Evolutionary conservation across 768 basidiomycete species (phyloP).

Genomic region (Psilocybe cyanescens): DNA sequence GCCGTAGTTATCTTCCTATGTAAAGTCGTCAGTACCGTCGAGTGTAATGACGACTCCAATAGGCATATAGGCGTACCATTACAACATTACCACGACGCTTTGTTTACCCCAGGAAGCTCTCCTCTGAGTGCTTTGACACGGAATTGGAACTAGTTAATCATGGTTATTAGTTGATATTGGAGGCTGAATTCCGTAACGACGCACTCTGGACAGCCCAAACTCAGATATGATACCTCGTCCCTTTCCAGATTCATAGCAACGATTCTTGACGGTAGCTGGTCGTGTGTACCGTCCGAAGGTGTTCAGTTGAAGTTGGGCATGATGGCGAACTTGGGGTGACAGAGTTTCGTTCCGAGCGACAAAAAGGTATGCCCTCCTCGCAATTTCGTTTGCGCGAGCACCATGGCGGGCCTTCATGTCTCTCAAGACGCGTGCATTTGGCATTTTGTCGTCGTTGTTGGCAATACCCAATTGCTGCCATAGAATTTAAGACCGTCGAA

Average conservation of each 20-base stretch:
- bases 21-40: not conserved
- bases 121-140: constrained; percentile 81
- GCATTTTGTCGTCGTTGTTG: constrained; percentile 31
- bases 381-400: constrained; percentile 76
- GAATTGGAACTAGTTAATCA: constrained; percentile 76
- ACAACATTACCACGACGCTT: constrained; percentile 85
- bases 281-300: constrained; percentile 82
- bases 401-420: constrained; percentile 79
- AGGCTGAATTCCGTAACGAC: constrained; percentile 13
- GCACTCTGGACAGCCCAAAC: constrained; percentile 84
- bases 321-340: constrained; percentile 88
- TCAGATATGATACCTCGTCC: constrained; percentile 90
- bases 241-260: constrained; percentile 84
- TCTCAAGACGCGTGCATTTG: constrained; percentile 60
- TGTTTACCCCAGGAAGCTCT: constrained; percentile 85
- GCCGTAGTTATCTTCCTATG: not conserved
- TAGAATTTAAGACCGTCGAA: not conserved
- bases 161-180: not conserved
- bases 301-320: constrained; percentile 93
- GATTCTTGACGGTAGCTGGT: constrained; percentile 87
- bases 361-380: constrained; percentile 88
- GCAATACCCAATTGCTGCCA: not conserved
- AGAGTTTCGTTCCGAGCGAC: constrained; percentile 91
- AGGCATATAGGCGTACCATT: not conserved
- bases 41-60: not conserved